Base-by-base conservation (phyloP, 2,329 filamentous ascomycete genomes). In the Sarocladium brachiariae region DNA sequence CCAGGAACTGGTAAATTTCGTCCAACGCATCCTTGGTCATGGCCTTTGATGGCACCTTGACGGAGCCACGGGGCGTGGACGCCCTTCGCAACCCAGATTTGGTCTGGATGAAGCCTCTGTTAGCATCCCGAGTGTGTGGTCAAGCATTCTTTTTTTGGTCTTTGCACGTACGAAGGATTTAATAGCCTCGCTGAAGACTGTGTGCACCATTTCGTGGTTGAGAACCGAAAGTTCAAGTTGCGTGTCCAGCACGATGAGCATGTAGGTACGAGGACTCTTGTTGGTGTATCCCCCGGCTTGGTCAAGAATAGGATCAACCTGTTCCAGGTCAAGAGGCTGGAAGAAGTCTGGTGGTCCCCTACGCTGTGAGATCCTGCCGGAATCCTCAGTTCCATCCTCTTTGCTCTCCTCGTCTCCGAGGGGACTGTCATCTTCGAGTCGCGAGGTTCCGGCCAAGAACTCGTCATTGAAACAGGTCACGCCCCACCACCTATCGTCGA, bases 401-500 rank as follows among this genome's bases (percentile, higher is more conserved):
- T 45, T 11, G 18, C 11, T 23, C 13, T 45, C 23, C 7, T 45
- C 18, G 10, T 30, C 39, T n/a, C 5, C 23, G 9, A 5, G 5
- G 33, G 6, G 33, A 35, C 33, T 35, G 8, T 35, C 43, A 27
- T 43, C 39, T 13, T 43, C 21, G 7, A 47, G 27, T 5, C 24
- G 24, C 9, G 43, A 31, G 4, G n/a, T 31, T 9, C 10, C 16
- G 6, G 25, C 9, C 6, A 33, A 25, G 21, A 47, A 47, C 27
- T 47, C 43, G 16, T 47, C 43, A 9, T 47, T 47, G 3, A 47
- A 25, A 16, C 43, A 47, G 16, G 27, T 31, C 16, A 47, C 43
- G 19, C 27, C 43, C 43, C 43, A 47, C 43, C 43, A 47, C 19
- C 43, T 21, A n/a, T 47, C 43, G 19, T 47, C 43, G 13, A 24